Conservation (phyloP, 805 yeast genomes). For the Myxozyma sirexii region DNA sequence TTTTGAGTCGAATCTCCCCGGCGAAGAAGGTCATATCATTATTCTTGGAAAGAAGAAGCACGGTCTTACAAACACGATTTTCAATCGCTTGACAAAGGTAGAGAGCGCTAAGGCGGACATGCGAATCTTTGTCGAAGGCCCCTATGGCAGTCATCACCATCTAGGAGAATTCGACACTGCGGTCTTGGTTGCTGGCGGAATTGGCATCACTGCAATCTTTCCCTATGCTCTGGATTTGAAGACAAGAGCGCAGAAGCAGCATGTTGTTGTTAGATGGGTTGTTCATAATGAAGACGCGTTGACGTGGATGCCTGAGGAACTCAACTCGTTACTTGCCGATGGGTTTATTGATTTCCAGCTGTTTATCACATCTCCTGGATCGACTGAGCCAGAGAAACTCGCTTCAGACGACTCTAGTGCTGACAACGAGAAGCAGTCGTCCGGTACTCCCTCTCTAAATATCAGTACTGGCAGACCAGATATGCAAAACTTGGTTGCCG, state of each 20-base stretch:
- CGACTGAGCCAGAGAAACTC: background rate
- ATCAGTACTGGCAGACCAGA: background rate
- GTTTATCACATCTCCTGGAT: background rate
- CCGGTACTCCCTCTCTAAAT: background rate
- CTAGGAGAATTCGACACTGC: slow-evolving; percentile 53
- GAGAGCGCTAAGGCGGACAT: slow-evolving; percentile 37
- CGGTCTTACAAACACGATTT: slow-evolving; percentile 17
- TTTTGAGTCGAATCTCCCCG: slow-evolving; percentile 15
- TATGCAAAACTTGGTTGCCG: background rate
- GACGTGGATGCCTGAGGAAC: slow-evolving; percentile 11
- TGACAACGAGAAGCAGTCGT: background rate
- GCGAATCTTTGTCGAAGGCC: slow-evolving; percentile 55
- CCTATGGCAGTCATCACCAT: slow-evolving; percentile 55
- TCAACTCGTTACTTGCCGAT: background rate
- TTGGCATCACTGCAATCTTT: slow-evolving; percentile 62
- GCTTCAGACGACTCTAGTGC: slow-evolving; percentile 7
- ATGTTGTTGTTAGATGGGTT: slow-evolving; percentile 21
- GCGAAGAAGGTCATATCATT: slow-evolving; percentile 13
- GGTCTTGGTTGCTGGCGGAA: slow-evolving; percentile 63
- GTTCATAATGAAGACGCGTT: slow-evolving; percentile 12
- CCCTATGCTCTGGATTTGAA: slow-evolving; percentile 47
- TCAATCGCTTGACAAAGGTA: slow-evolving; percentile 2
- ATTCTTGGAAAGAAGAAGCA: slow-evolving; percentile 10
- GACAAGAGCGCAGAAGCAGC: slow-evolving; percentile 13
- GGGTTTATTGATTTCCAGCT: background rate